These are phyloP conservation scores for Alloascoidea africana DNA, from an alignment of 805 yeast genomes.

Conservation along the genomic window DNA sequence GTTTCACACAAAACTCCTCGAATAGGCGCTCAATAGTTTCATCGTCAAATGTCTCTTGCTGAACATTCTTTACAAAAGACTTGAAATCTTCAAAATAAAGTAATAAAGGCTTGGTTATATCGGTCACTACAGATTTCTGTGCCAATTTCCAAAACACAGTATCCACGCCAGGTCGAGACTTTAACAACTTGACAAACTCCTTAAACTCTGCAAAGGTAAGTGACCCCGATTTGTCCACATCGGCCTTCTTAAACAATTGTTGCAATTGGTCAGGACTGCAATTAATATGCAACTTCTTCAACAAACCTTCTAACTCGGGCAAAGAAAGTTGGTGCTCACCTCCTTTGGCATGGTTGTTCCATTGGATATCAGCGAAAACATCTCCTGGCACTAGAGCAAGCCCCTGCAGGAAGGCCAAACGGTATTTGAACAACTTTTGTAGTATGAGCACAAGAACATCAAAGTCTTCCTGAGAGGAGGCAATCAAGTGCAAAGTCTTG, in stretches of 20 bases:
- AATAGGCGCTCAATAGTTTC: slow-evolving; percentile 21
- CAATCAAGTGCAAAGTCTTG: slow-evolving; percentile 69
- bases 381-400: slow-evolving; percentile 45
- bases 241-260: slow-evolving; percentile 38
- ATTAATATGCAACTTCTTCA: slow-evolving; percentile 58
- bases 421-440: slow-evolving; percentile 34
- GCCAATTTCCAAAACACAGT: slow-evolving; percentile 6
- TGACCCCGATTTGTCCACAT: slow-evolving; percentile 29
- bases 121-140: slow-evolving; percentile 5
- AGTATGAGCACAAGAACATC: slow-evolving; percentile 41
- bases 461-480: slow-evolving; percentile 33
- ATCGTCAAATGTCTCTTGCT: slow-evolving; percentile 25
- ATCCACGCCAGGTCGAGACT: slow-evolving; percentile 37
- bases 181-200: slow-evolving; percentile 51
- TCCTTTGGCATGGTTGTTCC: slow-evolving; percentile 20
- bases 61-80: slow-evolving; percentile 31
- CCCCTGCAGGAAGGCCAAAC: slow-evolving; percentile 48
- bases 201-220: slow-evolving; percentile 65
- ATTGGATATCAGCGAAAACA: slow-evolving; percentile 46
- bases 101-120: slow-evolving; percentile 2
- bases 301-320: slow-evolving; percentile 50
- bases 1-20: slow-evolving; percentile 18
- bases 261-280: slow-evolving; percentile 38
- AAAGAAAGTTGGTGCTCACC: slow-evolving; percentile 23
- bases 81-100: slow-evolving; percentile 16